Base-by-base conservation (phyloP, 768 basidiomycete species). In the Naganishia friedmannii region DNA sequence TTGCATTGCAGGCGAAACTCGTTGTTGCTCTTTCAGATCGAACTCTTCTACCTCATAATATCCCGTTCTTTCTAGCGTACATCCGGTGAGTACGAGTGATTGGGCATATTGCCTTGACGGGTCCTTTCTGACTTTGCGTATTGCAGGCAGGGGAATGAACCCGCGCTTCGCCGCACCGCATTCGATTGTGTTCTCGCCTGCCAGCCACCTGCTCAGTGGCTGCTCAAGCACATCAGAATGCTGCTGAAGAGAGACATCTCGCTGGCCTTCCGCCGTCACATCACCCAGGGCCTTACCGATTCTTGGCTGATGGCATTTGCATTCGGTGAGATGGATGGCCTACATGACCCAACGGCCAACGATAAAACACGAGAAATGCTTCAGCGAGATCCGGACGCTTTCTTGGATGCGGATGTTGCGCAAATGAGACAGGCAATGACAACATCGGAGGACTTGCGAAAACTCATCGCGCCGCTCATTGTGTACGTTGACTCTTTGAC, bases 31-130 rank as follows among this genome's bases (percentile, higher is more conserved):
- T 57, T 53, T 26, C 58, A 28, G 26, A 91, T 78, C 84, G 91
- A 66, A 83, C 93, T 72, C 89, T 87, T 71, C 82, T 90, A 46
- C 89, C 90, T 1, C 88, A 88, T 75, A 84, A 93, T 32, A 85
- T 92, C 67, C 88, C 91, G 13, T 88, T 87, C 88, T 94, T 93
- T 82, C 89, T 98, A 75, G 88, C 90, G 0, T 87, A 93, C 74
- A 95, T 94, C 48, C 86, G 94, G 93, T 93, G 73, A 57, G 87
- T 37, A 58, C 7, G 5, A 0, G 1, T 65, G 8, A 19, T 39
- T 23, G 17, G 21, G 23, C 19, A 32, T 31, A 32, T 23, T 5
- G 15, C 7, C 46, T 3, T 23, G 42, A 19, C 19, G n/a, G 13
- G 31, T 45, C 26, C 15, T 48, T n/a, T 23, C 65, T 65, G 19